These are phyloP conservation scores for Crucihimalaya himalaica DNA, from an alignment of 345 rosid genomes.

Conservation along the genomic window DNA sequence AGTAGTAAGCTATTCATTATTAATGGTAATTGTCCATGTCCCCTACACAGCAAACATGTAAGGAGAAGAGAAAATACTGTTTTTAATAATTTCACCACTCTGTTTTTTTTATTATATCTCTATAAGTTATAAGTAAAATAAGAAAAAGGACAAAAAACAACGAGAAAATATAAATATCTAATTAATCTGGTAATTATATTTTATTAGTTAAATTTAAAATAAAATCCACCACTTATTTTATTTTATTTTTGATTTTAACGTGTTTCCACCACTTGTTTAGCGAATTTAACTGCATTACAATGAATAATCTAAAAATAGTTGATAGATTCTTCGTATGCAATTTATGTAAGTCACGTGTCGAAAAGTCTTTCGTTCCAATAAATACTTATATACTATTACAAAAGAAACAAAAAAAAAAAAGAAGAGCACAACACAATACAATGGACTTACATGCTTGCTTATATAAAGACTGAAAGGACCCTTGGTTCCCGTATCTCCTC, in stretches of 20 bases:
- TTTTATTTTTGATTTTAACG: neutral
- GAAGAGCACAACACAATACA: slow-evolving; percentile 16
- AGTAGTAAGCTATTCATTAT: neutral
- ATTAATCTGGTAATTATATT: neutral
- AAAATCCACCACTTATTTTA: neutral
- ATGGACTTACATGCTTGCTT: slow-evolving; percentile 22
- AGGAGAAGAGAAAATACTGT: neutral
- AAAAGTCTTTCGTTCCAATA: neutral
- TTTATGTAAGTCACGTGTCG: neutral
- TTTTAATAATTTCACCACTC: neutral
- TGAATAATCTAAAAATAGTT: neutral
- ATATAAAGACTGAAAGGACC: slow-evolving; percentile 22
- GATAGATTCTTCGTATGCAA: neutral
- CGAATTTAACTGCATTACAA: neutral
- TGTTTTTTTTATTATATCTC: neutral
- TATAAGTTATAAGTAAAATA: neutral
- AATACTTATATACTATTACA: neutral
- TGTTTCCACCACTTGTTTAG: neutral
- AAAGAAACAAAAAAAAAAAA: neutral
- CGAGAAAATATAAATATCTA: neutral
- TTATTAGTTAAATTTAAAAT: neutral
- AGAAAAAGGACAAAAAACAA: neutral
- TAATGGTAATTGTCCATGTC: slow-evolving; percentile 3
- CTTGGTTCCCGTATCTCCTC: slow-evolving; percentile 24
- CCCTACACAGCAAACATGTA: neutral